phyloP scores from a whole-genome alignment of 2,329 filamentous ascomycete genomes.

The Penicillium sp. region DNA sequence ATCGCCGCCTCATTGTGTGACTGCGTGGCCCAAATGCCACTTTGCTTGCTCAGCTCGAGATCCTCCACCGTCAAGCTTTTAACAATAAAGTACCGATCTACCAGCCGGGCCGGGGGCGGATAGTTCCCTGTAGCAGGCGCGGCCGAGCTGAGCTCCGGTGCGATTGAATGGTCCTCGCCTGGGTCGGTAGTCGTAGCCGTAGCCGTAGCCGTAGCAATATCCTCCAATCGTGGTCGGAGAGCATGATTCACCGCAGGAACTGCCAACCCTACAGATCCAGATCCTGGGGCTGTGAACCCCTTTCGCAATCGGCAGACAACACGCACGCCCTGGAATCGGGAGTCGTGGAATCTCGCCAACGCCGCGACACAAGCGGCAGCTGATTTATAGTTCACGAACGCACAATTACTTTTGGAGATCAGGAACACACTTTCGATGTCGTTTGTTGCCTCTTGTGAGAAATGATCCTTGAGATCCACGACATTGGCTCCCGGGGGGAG shows the following conservation, averaged over 20 bases:
- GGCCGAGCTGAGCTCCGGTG: constrained; percentile 15
- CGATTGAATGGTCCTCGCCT: constrained; percentile 8
- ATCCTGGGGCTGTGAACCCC: constrained; percentile 46
- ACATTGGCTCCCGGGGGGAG: constrained; percentile 80
- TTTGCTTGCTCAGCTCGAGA: constrained; percentile 81
- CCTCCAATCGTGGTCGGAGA: constrained; percentile 11
- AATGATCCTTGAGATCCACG: constrained; percentile 84
- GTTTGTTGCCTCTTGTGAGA: constrained; percentile 71
- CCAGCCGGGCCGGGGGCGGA: constrained; percentile 40
- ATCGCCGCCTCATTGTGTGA: constrained; percentile 84
- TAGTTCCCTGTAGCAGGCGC: constrained; percentile 16
- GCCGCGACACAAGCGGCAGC: constrained; percentile 73
- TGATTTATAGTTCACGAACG: constrained; percentile 91
- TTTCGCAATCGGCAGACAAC: constrained; percentile 80
- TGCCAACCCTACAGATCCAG: constrained; percentile 52
- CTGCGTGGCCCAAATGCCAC: constrained; percentile 90
- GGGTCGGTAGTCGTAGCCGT: not conserved
- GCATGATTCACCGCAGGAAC: constrained; percentile 35
- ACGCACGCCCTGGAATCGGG: constrained; percentile 79
- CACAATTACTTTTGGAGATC: constrained; percentile 96
- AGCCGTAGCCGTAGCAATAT: constrained; percentile 7
- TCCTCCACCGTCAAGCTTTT: constrained; percentile 93
- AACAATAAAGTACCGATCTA: constrained; percentile 84
- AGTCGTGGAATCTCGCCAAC: constrained; percentile 84
- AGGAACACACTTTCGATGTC: constrained; percentile 87